A percentile compares a stretch with the other conserved stretches of the same genome.
Conservation (phyloP, 805 yeast species). For the Candida adriatica region DNA sequence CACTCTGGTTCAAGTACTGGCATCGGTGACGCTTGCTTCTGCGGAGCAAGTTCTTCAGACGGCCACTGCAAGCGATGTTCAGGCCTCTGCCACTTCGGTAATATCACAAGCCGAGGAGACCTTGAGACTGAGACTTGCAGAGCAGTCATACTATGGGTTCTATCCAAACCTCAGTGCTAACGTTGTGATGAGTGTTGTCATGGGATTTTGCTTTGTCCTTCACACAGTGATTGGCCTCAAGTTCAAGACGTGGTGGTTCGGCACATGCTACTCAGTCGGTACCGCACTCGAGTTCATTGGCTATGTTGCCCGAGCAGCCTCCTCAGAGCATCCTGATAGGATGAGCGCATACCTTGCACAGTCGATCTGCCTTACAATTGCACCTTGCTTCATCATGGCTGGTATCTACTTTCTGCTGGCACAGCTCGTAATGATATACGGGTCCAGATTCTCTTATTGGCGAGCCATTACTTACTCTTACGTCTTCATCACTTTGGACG, state of each 20-base stretch:
- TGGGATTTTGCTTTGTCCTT: conserved; percentile 37
- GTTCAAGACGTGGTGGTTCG: conserved; percentile 61
- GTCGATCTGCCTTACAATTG: conserved; percentile 62
- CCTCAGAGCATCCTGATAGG: conserved; percentile 30
- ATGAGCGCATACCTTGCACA: conserved; percentile 47
- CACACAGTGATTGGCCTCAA: conserved; percentile 38
- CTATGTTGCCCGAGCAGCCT: conserved; percentile 51
- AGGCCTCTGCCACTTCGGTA: conserved; percentile 10
- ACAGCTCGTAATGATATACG: conserved; percentile 57
- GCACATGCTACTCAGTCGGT: conserved; percentile 49
- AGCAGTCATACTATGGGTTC: too few relatives aligned
- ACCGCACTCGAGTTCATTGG: conserved; percentile 59
- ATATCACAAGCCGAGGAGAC: conserved; percentile 14
- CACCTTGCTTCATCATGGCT: conserved; percentile 81
- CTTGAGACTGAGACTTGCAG: too few relatives aligned
- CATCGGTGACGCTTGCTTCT: conserved; percentile 9
- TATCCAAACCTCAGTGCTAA: conserved; percentile 54
- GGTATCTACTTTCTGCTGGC: conserved; percentile 72
- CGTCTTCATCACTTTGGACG: conserved; percentile 60
- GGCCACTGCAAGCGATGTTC: conserved; percentile 1
- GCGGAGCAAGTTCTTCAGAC: conserved; percentile 9
- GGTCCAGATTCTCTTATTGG: conserved; percentile 42
- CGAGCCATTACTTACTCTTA: conserved; percentile 57
- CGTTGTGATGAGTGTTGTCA: conserved; percentile 45
- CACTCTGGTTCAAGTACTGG: conserved; percentile 9